These are phyloP conservation scores for Marasmius tenuissimus DNA, from an alignment of 1,284 basidiomycete genomes.

Conservation along the genomic window DNA sequence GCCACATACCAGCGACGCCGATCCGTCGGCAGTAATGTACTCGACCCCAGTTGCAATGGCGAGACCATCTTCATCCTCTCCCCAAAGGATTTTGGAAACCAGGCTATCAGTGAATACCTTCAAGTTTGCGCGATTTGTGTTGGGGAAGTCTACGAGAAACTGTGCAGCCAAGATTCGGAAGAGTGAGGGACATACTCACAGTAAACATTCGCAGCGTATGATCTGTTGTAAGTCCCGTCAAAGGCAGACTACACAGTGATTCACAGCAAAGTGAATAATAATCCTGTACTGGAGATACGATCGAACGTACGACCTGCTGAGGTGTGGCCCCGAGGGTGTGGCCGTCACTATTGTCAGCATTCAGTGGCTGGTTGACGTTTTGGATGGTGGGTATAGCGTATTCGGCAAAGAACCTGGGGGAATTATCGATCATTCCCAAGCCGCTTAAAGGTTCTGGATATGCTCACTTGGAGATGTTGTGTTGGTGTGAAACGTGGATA, in stretches of 20 bases:
- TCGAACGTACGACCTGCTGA: conserved; percentile 5
- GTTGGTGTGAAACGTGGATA: neutral
- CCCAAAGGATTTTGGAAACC: conserved; percentile 13
- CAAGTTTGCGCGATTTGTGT: conserved; percentile 8
- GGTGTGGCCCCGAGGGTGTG: neutral
- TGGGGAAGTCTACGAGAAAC: conserved; percentile 4
- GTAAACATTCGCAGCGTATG: conserved; percentile 13
- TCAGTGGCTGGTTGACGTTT: neutral
- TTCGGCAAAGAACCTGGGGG: neutral
- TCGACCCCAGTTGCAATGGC: conserved; percentile 14
- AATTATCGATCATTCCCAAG: neutral
- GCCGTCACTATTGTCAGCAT: conserved; percentile 2
- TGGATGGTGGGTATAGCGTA: neutral
- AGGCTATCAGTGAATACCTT: conserved; percentile 8
- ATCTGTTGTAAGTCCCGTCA: conserved; percentile 4
- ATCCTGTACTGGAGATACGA: neutral
- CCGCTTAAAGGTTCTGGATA: too few species aligned
- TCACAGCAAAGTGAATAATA: too few species aligned
- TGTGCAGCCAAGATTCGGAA: too few species aligned
- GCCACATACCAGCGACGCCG: neutral
- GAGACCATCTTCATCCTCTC: conserved; percentile 9
- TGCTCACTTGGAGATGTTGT: neutral
- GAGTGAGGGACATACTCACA: neutral
- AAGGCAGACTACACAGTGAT: too few species aligned
- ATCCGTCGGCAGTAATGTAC: conserved; percentile 6